Conservation (phyloP, 108 stramenopile genomes). For the Halocafeteria seosinensis region DNA sequence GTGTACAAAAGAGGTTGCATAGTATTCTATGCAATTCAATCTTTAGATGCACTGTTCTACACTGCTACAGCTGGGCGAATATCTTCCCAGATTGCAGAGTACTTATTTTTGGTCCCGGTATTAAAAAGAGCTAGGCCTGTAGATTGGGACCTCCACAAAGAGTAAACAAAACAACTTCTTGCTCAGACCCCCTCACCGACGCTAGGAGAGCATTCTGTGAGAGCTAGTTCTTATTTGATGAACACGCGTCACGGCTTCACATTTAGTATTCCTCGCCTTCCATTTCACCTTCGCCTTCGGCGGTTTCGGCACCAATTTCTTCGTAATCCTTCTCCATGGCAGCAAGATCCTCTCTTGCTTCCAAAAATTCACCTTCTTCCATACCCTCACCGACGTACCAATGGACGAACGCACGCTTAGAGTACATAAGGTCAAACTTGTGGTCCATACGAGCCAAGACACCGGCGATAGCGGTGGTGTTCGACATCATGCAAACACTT, state of each 20-base stretch:
- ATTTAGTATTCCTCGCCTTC: conserved; percentile 73
- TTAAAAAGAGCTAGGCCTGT: too few species aligned
- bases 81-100: too few species aligned
- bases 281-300: conserved; percentile 73
- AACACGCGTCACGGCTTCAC: too few species aligned
- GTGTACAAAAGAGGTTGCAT: too few species aligned
- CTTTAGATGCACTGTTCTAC: too few species aligned
- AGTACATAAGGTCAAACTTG: conserved; percentile 99
- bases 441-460: conserved; percentile 90
- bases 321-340: conserved; percentile 94
- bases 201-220: too few species aligned
- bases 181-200: too few species aligned
- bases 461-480: conserved; percentile 97
- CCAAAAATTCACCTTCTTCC: conserved; percentile 97
- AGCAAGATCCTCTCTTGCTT: conserved; percentile 97
- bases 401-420: conserved; percentile 99
- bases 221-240: too few species aligned
- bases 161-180: too few species aligned
- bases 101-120: too few species aligned
- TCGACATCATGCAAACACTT: conserved; percentile 97
- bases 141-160: not conserved
- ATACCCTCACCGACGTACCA: conserved; percentile 99
- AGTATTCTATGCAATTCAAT: too few species aligned
- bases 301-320: conserved; percentile 81
- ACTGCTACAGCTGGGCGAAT: too few species aligned